Percentiles rank a stretch among this genome's conserved stretches.
These are phyloP conservation scores for Pseudozyma pruni DNA, from an alignment of 1,284 basidiomycete species.

Conservation along the genomic window DNA sequence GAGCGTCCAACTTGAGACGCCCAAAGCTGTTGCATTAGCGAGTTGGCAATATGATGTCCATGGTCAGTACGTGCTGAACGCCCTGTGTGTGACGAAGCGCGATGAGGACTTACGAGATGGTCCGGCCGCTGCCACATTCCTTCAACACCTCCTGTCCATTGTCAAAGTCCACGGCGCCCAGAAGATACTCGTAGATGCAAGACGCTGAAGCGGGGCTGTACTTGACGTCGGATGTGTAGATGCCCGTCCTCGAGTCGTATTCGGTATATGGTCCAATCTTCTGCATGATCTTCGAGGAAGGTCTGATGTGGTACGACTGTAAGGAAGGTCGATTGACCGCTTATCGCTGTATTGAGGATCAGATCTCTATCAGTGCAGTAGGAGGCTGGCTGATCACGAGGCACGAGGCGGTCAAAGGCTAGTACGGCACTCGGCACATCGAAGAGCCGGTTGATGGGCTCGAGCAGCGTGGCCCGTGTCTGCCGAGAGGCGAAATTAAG, in stretches of 20 bases:
- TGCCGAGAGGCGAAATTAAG: neutral
- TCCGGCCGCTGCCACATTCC: constrained; percentile 15
- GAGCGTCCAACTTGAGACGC: constrained; percentile 34
- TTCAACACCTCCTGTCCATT: constrained; percentile 16
- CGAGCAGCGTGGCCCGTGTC: neutral
- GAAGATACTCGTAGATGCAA: constrained; percentile 24
- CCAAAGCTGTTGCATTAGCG: constrained; percentile 14
- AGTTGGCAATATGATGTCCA: neutral
- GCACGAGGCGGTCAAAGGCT: no score
- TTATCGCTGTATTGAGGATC: no score
- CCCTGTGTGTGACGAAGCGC: no score
- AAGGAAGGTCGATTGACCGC: no score
- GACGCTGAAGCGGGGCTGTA: constrained; percentile 7
- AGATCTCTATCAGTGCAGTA: no score
- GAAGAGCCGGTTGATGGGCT: neutral
- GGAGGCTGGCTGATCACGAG: no score
- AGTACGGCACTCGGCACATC: constrained; percentile 1
- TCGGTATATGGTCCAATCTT: constrained; percentile 16
- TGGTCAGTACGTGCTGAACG: neutral
- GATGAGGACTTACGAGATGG: constrained; percentile 9
- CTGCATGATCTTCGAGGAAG: neutral
- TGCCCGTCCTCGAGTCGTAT: constrained; percentile 11
- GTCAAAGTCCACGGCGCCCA: constrained; percentile 18
- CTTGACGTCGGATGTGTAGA: constrained; percentile 10
- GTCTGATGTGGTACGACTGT: neutral